Percentiles rank a stretch among this genome's conserved stretches.
Evolutionary conservation across 2,329 filamentous ascomycete genomes (phyloP).

Genomic region (Colletotrichum sp.): DNA sequence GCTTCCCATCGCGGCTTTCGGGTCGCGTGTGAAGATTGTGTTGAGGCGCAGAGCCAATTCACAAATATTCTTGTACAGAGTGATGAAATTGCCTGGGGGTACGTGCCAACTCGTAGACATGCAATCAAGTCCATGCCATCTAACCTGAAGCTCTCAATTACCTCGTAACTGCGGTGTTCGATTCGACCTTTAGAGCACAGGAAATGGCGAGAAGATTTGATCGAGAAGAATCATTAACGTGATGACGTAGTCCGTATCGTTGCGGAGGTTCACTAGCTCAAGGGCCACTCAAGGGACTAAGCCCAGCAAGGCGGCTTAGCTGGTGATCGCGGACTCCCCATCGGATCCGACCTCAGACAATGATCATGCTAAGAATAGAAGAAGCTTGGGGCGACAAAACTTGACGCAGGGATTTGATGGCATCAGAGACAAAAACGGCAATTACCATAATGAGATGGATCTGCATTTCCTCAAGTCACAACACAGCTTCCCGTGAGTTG

Average conservation of each 20-base stretch:
- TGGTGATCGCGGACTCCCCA: background rate
- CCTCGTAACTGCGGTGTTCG: background rate
- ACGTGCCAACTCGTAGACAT: background rate
- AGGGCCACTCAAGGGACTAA: conserved; percentile 52
- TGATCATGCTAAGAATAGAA: background rate
- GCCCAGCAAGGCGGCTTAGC: conserved; percentile 30
- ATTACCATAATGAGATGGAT: background rate
- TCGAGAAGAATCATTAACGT: conserved; percentile 6
- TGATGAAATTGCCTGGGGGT: background rate
- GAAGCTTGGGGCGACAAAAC: background rate
- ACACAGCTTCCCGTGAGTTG: background rate
- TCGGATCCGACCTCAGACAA: background rate
- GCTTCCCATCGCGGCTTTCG: background rate
- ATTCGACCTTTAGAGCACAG: background rate
- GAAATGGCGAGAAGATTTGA: background rate
- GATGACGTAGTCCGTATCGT: conserved; percentile 59
- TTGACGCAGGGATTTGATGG: background rate
- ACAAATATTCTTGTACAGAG: background rate
- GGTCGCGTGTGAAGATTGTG: fast-evolving
- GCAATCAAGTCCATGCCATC: background rate
- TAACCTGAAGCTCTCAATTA: fast-evolving
- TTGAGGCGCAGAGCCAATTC: background rate
- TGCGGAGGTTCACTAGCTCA: conserved; percentile 57
- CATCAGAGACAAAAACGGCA: background rate
- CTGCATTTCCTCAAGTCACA: background rate